Percentiles rank a stretch among this genome's conserved stretches.
phyloP scores from a whole-genome alignment of 192 early-diverging fungal species.

The Rhizophagus sp. region DNA sequence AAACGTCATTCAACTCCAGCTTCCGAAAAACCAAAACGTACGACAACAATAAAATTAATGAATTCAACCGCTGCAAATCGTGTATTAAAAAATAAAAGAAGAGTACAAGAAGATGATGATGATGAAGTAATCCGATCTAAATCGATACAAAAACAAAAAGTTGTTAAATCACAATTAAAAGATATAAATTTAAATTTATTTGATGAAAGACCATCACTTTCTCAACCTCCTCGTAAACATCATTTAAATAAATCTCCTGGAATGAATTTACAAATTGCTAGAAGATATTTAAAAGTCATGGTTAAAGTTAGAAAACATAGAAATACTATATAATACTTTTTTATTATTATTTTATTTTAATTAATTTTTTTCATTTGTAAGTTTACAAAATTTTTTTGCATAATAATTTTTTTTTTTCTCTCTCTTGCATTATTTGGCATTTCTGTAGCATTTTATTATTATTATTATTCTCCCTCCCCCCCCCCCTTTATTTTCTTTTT shows the following conservation, averaged over 20 bases:
- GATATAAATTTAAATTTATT: not conserved
- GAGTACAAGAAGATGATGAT: not conserved
- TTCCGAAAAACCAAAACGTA: not conserved
- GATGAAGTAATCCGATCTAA: not conserved
- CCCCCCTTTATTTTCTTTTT: too few relatives aligned
- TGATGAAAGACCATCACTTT: not conserved
- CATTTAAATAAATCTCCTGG: not conserved
- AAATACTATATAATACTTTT: not conserved
- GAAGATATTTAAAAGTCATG: not conserved
- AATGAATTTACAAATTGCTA: not conserved
- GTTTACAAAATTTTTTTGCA: not conserved
- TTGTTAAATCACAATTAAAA: not conserved
- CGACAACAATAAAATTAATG: not conserved
- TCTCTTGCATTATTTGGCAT: too few relatives aligned
- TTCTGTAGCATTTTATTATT: too few relatives aligned
- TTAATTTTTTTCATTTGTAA: not conserved
- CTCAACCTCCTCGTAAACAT: not conserved
- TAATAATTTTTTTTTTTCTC: too few relatives aligned
- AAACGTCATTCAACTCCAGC: conserved; percentile 5
- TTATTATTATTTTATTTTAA: not conserved
- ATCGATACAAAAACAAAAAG: not conserved
- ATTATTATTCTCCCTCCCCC: too few relatives aligned
- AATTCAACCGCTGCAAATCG: not conserved
- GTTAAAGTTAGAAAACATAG: not conserved
- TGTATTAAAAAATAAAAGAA: not conserved